These are phyloP conservation scores for Taphrina populina DNA, from an alignment of 1,139 yeast species.

Conservation along the genomic window DNA sequence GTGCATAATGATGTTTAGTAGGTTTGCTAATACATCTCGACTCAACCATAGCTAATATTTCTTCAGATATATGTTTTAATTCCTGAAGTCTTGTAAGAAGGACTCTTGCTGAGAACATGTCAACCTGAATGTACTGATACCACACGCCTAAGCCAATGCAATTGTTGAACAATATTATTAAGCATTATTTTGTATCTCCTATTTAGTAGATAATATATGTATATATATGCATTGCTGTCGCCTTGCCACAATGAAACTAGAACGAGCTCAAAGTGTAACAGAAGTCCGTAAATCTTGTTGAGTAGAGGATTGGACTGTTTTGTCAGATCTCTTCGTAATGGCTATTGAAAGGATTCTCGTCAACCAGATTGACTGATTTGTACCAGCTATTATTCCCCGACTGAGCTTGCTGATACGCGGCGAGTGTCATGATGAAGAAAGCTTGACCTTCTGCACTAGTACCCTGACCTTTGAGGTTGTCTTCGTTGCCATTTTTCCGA, in stretches of 20 bases:
- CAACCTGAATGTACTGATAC: slow-evolving; percentile 29
- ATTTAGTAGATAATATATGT: not conserved
- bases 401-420: slow-evolving; percentile 10
- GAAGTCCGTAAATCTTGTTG: no score
- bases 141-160: no score
- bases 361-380: slow-evolving; percentile 7
- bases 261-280: no score
- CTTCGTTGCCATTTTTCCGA: slow-evolving; percentile 29
- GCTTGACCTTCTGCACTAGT: slow-evolving; percentile 32
- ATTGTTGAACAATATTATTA: not conserved
- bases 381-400: slow-evolving; percentile 4
- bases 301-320: not conserved
- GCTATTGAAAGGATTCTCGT: slow-evolving; percentile 15
- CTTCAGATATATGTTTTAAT: slow-evolving; percentile 17
- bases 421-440: slow-evolving; percentile 28
- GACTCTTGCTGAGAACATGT: slow-evolving; percentile 24
- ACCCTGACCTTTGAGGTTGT: slow-evolving; percentile 16
- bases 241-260: not conserved
- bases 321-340: slow-evolving; percentile 13
- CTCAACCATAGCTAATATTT: not conserved
- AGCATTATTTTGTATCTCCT: not conserved
- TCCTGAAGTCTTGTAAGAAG: slow-evolving; percentile 7
- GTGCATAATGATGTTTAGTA: slow-evolving; percentile 27
- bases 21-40: not conserved
- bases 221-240: not conserved